Conservation (phyloP, 768 basidiomycete genomes). For the Naganishia vaughanmartiniae region DNA sequence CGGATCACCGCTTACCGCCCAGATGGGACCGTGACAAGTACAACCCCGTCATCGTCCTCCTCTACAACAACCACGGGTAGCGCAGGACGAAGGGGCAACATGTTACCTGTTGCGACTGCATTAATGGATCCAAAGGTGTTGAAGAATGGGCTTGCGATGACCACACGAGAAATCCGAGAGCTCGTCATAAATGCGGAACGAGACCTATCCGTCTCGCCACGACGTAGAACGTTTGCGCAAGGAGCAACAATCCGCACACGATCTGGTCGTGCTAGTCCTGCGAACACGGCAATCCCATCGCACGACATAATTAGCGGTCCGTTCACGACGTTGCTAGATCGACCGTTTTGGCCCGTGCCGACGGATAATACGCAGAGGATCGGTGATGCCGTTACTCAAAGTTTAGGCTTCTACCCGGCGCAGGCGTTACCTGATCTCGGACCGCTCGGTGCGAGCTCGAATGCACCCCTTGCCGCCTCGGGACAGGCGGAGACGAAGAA, state of each 20-base stretch:
- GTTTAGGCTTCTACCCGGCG: background rate
- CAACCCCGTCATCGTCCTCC: background rate
- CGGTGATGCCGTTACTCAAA: constrained; percentile 60
- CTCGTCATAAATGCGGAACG: background rate
- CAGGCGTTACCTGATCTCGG: constrained; percentile 45
- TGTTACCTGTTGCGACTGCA: background rate
- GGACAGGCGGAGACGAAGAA: background rate
- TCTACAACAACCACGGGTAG: too few relatives aligned
- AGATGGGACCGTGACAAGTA: constrained; percentile 18
- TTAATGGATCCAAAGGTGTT: background rate
- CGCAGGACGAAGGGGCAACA: too few relatives aligned
- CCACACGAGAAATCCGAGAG: background rate
- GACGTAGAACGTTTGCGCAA: background rate
- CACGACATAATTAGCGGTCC: background rate
- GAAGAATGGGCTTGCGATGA: background rate
- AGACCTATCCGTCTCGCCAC: background rate
- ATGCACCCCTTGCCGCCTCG: background rate
- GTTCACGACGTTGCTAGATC: constrained; percentile 39
- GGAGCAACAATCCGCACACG: background rate
- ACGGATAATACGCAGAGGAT: constrained; percentile 69
- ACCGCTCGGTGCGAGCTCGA: constrained; percentile 27
- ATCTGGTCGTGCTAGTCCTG: background rate
- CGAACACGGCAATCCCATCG: background rate
- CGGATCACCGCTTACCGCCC: constrained; percentile 35
- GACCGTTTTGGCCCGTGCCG: constrained; percentile 65